A percentile compares a stretch with the other conserved stretches of the same genome.
phyloP scores from a whole-genome alignment of 495 filamentous ascomycete species.

The Cercophora newfieldiana region DNA sequence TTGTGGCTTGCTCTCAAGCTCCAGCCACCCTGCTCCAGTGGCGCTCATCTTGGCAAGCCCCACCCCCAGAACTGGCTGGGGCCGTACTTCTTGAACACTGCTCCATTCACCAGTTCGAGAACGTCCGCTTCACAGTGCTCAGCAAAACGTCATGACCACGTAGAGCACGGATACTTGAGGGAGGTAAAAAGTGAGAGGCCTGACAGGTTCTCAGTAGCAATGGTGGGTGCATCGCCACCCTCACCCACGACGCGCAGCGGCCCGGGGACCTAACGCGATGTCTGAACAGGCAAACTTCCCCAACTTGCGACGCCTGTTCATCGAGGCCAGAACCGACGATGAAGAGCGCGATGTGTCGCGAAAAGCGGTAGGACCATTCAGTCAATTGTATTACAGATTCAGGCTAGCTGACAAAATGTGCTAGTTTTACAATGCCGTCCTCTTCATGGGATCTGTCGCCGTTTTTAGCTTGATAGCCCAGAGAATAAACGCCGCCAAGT shows the following conservation, averaged over 20 bases:
- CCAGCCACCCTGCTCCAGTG: slow-evolving; percentile 24
- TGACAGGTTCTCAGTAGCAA: background rate
- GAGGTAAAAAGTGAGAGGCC: background rate
- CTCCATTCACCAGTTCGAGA: background rate
- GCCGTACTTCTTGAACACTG: background rate
- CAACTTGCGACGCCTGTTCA: slow-evolving; percentile 93
- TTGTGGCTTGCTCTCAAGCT: slow-evolving; percentile 26
- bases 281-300: slow-evolving; percentile 78
- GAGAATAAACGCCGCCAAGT: slow-evolving; percentile 51
- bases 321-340: slow-evolving; percentile 88
- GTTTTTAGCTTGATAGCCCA: slow-evolving; percentile 92
- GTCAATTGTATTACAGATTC: background rate
- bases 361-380: slow-evolving; percentile 67
- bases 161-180: background rate
- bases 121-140: background rate
- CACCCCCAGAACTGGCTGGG: background rate
- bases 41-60: background rate
- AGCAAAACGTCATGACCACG: background rate
- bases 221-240: background rate
- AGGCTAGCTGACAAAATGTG: slow-evolving; percentile 6
- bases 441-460: slow-evolving; percentile 93
- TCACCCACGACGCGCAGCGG: background rate
- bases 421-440: slow-evolving; percentile 95
- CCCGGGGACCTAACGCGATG: background rate
- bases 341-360: slow-evolving; percentile 94